These are phyloP conservation scores for Scytalidium lignicola DNA, from an alignment of 2,329 filamentous ascomycete species.

Conservation along the genomic window DNA sequence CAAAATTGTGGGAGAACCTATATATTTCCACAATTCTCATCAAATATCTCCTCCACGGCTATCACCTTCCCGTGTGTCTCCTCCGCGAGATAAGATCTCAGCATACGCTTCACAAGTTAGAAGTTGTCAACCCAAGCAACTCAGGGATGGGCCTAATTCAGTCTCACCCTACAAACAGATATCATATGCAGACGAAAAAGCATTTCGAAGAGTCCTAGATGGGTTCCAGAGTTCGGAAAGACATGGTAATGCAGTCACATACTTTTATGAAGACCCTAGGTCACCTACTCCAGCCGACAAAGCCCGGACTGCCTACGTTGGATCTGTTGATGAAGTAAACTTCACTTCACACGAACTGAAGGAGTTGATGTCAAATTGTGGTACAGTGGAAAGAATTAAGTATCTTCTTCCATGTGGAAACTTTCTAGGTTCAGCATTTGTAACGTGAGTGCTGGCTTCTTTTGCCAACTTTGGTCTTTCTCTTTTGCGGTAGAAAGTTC, in stretches of 20 bases:
- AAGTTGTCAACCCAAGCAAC: neutral
- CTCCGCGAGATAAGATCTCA: neutral
- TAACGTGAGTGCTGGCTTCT: conserved; percentile 14
- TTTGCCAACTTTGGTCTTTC: neutral
- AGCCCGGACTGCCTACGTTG: conserved; percentile 12
- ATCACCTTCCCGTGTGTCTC: neutral
- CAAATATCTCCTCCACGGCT: neutral
- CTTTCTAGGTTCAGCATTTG: conserved; percentile 9
- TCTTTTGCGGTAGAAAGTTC: neutral
- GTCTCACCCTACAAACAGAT: conserved; percentile 2
- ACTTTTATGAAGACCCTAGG: neutral
- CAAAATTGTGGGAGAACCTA: neutral
- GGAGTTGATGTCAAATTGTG: conserved; percentile 14
- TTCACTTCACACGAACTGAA: conserved; percentile 15
- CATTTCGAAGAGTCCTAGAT: neutral
- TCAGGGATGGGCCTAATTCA: conserved; percentile 7
- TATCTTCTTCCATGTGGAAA: conserved; percentile 4
- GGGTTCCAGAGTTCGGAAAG: neutral
- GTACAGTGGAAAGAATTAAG: conserved; percentile 17
- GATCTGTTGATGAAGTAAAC: conserved; percentile 2
- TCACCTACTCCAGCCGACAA: neutral
- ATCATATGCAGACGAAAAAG: neutral
- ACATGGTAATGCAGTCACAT: neutral
- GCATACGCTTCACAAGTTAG: neutral
- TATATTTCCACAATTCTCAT: neutral